Evolutionary conservation across 306 rosid species (phyloP), one percentile per base, ranked within the genome.

Genomic region (Quercus wislizeni): DNA sequence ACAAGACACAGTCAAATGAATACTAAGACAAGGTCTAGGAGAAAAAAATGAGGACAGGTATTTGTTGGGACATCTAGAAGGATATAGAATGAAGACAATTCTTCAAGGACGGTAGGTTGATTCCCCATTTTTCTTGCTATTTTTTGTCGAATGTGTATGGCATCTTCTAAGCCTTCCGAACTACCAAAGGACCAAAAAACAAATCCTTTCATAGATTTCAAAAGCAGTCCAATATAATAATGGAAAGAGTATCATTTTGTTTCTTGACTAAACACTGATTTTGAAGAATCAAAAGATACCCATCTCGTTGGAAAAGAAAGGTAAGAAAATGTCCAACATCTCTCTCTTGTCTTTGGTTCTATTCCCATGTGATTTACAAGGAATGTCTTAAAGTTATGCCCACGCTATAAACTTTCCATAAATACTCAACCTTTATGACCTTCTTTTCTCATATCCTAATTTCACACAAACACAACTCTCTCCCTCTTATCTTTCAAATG

Each of bases 101-200:
- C 46, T 77, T 80, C n/a, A 87, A 84, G 91, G 91, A 82, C 89
- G 88, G 91, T 88, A 84, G 89, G 89, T 80, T 87, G 97, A 90
- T 90, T 84, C 97, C 91, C 85, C 80, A 88, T 77, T 76, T 86
- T 87, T 88, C 84, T 86, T 76, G 87, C 85, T 88, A 82, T 85
- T 80, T 79, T 86, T 85, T 88, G 97, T 92, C 91, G 63, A 88
- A 81, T 88, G 71, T 87, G 63, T 75, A 79, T 79, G 87, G 90
- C 92, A 90, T 90, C 93, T 90, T 88, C 86, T 69, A 79, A 68
- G 76, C 83, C 88, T 76, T 83, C 93, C 78, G 87, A 83, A 73
- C 83, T 83, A 85, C 87, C 92, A 84, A 85, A 87, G 88, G 75
- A 71, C 68, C 55, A 23, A 71, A 78, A 78, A 67, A 70, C 67